These are phyloP conservation scores for Sclerotinia nivalis DNA, from an alignment of 2,329 filamentous ascomycete genomes.

Conservation along the genomic window DNA sequence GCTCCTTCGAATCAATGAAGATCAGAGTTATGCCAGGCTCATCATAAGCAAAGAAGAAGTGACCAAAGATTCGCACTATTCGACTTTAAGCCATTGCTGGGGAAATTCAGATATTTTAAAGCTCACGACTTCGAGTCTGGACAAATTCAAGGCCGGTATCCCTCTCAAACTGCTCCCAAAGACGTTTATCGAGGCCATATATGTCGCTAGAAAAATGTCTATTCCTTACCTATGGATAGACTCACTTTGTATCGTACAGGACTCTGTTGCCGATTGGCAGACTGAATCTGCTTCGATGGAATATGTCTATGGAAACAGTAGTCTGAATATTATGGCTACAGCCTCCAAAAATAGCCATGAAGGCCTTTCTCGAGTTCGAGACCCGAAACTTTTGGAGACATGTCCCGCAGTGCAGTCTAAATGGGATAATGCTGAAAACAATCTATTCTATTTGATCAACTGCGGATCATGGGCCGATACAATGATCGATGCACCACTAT, in stretches of 20 bases:
- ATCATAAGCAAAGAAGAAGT: background rate
- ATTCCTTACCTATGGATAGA: constrained; percentile 9
- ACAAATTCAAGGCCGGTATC: background rate
- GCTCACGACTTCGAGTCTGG: background rate
- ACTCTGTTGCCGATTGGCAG: constrained; percentile 19
- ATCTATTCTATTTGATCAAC: background rate
- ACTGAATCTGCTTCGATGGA: constrained; percentile 7
- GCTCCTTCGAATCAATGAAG: constrained; percentile 8
- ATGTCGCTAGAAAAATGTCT: background rate
- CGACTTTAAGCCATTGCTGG: constrained; percentile 5
- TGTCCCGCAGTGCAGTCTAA: background rate
- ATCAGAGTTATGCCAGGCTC: background rate
- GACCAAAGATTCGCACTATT: background rate
- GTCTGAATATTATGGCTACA: background rate
- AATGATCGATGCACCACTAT: background rate
- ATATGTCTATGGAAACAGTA: constrained; percentile 11
- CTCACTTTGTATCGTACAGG: constrained; percentile 18
- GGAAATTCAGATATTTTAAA: background rate
- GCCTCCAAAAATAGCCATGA: constrained; percentile 1
- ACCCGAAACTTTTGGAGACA: background rate
- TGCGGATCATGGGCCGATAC: rapidly evolving
- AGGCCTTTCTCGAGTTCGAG: constrained; percentile 1
- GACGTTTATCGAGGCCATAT: constrained; percentile 5
- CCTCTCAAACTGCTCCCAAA: constrained; percentile 2
- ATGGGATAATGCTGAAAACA: background rate